Conservation (phyloP, 176 grass and related monocot species). For the Cenchrus fungigraminus region DNA sequence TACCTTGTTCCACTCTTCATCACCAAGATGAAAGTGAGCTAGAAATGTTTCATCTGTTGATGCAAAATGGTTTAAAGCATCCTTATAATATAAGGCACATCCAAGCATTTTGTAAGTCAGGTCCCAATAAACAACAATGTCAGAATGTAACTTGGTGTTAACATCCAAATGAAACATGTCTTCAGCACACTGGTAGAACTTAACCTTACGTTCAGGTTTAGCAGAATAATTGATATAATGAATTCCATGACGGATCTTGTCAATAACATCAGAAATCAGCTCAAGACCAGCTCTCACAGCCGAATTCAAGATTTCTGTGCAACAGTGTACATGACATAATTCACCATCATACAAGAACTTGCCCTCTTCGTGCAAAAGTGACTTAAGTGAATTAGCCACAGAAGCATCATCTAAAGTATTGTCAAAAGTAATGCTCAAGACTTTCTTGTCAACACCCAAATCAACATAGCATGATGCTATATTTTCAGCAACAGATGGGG, state of each 20-base stretch:
- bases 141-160: background rate
- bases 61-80: conserved; percentile 39
- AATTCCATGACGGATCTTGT: conserved; percentile 24
- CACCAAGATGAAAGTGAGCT: conserved; percentile 13
- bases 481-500: background rate
- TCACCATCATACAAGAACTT: conserved; percentile 40
- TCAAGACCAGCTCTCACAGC: conserved; percentile 36
- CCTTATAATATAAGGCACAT: conserved; percentile 1
- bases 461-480: background rate
- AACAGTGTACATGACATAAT: conserved; percentile 36
- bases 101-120: conserved; percentile 41
- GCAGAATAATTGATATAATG: conserved; percentile 18
- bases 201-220: background rate
- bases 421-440: conserved; percentile 44
- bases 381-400: conserved; percentile 38
- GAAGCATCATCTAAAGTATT: conserved; percentile 22
- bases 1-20: conserved; percentile 30
- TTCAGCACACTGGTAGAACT: conserved; percentile 15
- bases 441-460: conserved; percentile 31
- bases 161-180: conserved; percentile 27
- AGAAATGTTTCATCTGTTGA: conserved; percentile 2
- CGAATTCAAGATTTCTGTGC: conserved; percentile 26
- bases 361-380: background rate
- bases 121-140: conserved; percentile 22
- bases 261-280: conserved; percentile 30